phyloP scores from a whole-genome alignment of 1,284 basidiomycete species.

The Fomitopsis pinicola region DNA sequence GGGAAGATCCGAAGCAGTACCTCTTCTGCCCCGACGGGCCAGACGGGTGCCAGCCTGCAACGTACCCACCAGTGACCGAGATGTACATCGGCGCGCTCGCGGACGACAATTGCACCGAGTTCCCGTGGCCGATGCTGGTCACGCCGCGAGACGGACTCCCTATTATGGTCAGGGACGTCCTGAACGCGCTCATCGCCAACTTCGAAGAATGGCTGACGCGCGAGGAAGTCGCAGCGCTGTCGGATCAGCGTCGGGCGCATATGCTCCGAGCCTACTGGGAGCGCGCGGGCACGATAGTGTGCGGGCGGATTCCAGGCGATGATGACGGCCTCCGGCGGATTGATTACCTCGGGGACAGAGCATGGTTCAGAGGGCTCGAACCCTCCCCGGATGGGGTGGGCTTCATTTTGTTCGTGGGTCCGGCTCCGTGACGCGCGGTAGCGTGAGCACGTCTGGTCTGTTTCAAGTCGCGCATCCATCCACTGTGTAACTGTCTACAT shows the following conservation, averaged over 20 bases:
- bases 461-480: not conserved
- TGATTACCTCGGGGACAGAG: conserved; percentile 47
- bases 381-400: conserved; percentile 44
- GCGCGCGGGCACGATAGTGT: conserved; percentile 20
- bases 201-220: conserved; percentile 39
- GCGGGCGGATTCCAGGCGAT: conserved; percentile 7
- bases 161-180: conserved; percentile 48
- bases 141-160: conserved; percentile 30
- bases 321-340: conserved; percentile 41
- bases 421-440: conserved; percentile 13
- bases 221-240: conserved; percentile 33
- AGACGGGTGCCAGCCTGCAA: conserved; percentile 52
- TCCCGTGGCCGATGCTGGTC: conserved; percentile 53
- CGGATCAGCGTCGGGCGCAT: conserved; percentile 27
- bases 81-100: conserved; percentile 50
- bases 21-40: conserved; percentile 29
- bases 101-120: conserved; percentile 39
- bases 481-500: not conserved
- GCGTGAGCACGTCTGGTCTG: not conserved
- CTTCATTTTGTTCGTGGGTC: conserved; percentile 49
- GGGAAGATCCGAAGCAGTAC: conserved; percentile 18
- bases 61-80: conserved; percentile 49
- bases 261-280: conserved; percentile 22
- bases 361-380: conserved; percentile 51
- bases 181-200: conserved; percentile 40